These are phyloP conservation scores for Zostera marina DNA, from an alignment of 116 monocot genomes.

Conservation along the genomic window DNA sequence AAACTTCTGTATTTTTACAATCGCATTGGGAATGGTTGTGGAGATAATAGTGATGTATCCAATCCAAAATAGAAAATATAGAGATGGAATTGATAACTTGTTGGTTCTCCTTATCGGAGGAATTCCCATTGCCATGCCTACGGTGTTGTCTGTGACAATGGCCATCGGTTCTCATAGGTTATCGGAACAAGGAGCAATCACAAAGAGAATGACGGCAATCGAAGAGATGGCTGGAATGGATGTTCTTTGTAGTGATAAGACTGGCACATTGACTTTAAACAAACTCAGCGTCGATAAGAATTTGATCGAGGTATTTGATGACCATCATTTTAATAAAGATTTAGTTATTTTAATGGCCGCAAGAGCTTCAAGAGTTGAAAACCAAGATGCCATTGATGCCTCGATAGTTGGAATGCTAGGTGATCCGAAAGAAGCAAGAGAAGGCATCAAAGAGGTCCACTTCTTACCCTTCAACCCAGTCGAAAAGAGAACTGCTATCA, in stretches of 20 bases:
- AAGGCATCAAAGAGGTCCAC: conserved; percentile 9
- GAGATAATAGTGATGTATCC: conserved; percentile 87
- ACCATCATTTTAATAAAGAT: conserved; percentile 16
- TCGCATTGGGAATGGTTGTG: conserved; percentile 52
- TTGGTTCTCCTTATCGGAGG: too few relatives aligned
- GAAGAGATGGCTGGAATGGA: conserved; percentile 99
- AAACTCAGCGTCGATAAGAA: conserved; percentile 70
- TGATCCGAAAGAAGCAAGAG: conserved; percentile 16
- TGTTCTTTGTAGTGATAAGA: conserved; percentile 86
- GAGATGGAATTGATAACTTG: conserved; percentile 84
- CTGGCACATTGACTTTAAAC: conserved; percentile 83
- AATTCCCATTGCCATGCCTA: too few relatives aligned
- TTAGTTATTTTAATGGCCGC: conserved; percentile 12
- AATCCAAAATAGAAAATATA: conserved; percentile 45
- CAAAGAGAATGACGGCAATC: conserved; percentile 93
- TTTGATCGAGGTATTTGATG: conserved; percentile 55
- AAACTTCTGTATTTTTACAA: conserved; percentile 87
- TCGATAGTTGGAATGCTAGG: conserved; percentile 15
- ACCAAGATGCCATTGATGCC: conserved; percentile 20
- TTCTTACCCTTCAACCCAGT: conserved; percentile 20
- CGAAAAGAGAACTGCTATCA: conserved; percentile 14
- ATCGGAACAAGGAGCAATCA: conserved; percentile 81
- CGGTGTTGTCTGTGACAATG: conserved; percentile 19
- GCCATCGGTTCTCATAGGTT: conserved; percentile 85
- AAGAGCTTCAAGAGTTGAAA: conserved; percentile 17